These are phyloP conservation scores for Anethum foeniculum DNA, from an alignment of 140 eudicot genomes.

Conservation along the genomic window DNA sequence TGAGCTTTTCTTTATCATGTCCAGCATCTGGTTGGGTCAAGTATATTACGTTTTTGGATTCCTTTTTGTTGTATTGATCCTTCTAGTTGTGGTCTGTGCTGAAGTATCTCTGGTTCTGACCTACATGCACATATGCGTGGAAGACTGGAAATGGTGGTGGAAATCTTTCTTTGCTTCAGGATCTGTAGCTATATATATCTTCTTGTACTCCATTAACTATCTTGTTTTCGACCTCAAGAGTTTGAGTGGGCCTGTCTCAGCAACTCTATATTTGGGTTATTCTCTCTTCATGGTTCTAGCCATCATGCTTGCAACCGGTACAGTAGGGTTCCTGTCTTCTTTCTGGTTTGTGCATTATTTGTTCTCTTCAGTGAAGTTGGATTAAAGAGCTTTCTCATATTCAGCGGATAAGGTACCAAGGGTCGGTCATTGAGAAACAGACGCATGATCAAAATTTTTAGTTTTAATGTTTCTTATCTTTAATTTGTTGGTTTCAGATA, in stretches of 20 bases:
- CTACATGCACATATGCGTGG: conserved; percentile 11
- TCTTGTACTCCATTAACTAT: conserved; percentile 9
- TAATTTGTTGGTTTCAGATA: background rate
- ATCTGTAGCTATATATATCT: conserved; percentile 11
- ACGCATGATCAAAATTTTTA: background rate
- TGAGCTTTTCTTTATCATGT: conserved; percentile 14
- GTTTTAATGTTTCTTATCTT: background rate
- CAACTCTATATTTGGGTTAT: conserved; percentile 8
- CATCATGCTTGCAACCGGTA: conserved; percentile 12
- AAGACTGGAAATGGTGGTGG: conserved; percentile 17
- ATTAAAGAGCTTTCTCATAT: background rate
- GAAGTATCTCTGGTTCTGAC: conserved; percentile 14
- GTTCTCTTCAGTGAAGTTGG: conserved; percentile 11
- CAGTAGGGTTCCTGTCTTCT: conserved; percentile 10
- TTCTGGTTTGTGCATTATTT: conserved; percentile 13
- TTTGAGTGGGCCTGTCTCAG: conserved; percentile 14
- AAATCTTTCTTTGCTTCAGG: conserved; percentile 11
- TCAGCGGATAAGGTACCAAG: background rate
- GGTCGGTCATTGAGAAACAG: background rate
- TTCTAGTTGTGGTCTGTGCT: conserved; percentile 13
- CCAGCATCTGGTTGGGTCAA: conserved; percentile 13
- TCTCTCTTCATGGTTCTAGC: conserved; percentile 13
- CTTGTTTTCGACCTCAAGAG: conserved; percentile 10
- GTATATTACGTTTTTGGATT: conserved; percentile 14
- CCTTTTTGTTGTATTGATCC: conserved; percentile 2